Conservation (phyloP, 2,329 filamentous ascomycete genomes). For the Ilyonectria destructans region DNA sequence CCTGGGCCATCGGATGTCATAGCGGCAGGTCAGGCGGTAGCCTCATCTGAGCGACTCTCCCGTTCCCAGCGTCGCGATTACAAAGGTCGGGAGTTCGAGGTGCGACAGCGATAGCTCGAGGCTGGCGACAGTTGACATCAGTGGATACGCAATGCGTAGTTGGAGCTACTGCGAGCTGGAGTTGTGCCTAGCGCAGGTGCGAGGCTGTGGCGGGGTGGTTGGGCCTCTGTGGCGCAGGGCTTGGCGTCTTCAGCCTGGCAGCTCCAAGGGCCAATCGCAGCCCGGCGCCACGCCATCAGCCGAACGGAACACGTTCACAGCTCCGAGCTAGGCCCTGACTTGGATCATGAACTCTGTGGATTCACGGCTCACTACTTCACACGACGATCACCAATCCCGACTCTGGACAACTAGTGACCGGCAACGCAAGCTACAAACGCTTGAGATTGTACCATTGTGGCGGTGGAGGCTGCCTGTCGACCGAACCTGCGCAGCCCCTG, state of each 20-base stretch:
- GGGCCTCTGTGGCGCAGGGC: slow-evolving; percentile 39
- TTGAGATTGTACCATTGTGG: slow-evolving; percentile 19
- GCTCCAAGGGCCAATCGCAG: slow-evolving; percentile 43
- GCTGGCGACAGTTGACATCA: slow-evolving; percentile 47
- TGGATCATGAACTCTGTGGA: slow-evolving; percentile 22
- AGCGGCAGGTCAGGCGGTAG: slow-evolving; percentile 46
- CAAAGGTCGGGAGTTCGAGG: slow-evolving; percentile 23
- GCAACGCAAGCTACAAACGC: slow-evolving; percentile 22
- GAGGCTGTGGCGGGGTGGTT: slow-evolving; percentile 45
- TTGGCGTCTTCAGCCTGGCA: slow-evolving; percentile 48
- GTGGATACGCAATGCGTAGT: slow-evolving; percentile 41
- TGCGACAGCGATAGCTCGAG: slow-evolving; percentile 30
- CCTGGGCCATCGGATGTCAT: slow-evolving; percentile 56
- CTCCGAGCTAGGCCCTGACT: slow-evolving; percentile 21
- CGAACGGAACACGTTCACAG: slow-evolving; percentile 47
- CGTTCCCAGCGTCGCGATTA: slow-evolving; percentile 36
- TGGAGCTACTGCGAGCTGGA: slow-evolving; percentile 39
- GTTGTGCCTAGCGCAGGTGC: slow-evolving; percentile 31
- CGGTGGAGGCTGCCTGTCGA: slow-evolving; percentile 34
- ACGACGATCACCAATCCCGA: slow-evolving; percentile 27
- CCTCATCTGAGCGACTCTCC: slow-evolving; percentile 49
- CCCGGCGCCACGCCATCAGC: slow-evolving; percentile 39
- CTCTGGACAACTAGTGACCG: slow-evolving; percentile 18
- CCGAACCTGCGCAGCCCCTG: slow-evolving; percentile 38
- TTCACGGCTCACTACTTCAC: not conserved